phyloP scores from a whole-genome alignment of 2,329 filamentous ascomycete species.

The Claviceps arundinis region DNA sequence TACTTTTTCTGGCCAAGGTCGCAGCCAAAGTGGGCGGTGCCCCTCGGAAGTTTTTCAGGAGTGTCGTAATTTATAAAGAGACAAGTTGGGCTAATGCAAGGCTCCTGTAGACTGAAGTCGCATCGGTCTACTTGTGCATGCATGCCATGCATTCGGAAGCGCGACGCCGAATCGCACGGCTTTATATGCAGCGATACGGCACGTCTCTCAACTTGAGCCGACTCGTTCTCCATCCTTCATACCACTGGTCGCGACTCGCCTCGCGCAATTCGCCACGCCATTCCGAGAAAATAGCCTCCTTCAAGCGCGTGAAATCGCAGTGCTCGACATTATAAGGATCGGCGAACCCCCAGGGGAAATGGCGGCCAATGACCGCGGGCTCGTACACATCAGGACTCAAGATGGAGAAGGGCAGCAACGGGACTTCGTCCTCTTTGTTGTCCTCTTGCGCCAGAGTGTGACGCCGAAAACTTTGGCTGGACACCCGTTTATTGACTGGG shows the following conservation, averaged over 20 bases:
- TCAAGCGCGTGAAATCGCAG: slow-evolving; percentile 84
- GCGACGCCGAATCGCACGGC: background rate
- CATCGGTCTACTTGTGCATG: background rate
- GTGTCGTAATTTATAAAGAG: background rate
- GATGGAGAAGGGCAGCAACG: slow-evolving; percentile 78
- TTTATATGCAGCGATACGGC: slow-evolving; percentile 22
- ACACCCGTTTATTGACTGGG: slow-evolving; percentile 30
- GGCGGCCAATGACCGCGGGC: slow-evolving; percentile 63
- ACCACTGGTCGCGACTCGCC: slow-evolving; percentile 84
- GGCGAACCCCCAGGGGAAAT: slow-evolving; percentile 94
- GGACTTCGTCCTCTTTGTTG: slow-evolving; percentile 38
- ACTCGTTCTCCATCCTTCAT: slow-evolving; percentile 83
- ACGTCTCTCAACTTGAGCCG: slow-evolving; percentile 43
- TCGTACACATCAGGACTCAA: slow-evolving; percentile 91
- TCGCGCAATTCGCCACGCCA: slow-evolving; percentile 88
- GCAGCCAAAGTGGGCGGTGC: background rate
- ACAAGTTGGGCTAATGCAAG: background rate
- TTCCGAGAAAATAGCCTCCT: slow-evolving; percentile 83
- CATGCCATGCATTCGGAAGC: background rate
- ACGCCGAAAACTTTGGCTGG: slow-evolving; percentile 30
- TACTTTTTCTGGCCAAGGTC: background rate
- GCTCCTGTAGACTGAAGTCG: background rate
- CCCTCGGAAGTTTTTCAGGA: background rate
- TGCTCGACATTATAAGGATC: slow-evolving; percentile 84
- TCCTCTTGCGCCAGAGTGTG: slow-evolving; percentile 31